Evolutionary conservation across 2,329 filamentous ascomycete genomes (phyloP).

Genomic region (Berkeleyomyces basicola): DNA sequence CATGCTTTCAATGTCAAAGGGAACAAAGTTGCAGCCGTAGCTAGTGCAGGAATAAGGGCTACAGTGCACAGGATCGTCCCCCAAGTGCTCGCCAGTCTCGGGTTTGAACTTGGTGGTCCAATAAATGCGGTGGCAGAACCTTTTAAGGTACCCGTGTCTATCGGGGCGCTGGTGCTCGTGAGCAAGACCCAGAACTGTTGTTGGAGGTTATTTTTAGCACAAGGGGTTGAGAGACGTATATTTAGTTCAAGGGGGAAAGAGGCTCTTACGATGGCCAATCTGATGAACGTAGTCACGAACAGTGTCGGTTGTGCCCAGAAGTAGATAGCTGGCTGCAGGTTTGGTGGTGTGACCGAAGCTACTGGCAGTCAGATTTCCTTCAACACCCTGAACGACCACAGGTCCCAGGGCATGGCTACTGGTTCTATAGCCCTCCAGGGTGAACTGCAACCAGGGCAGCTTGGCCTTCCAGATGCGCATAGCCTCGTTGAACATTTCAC

Average conservation of each 20-base stretch:
- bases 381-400: neutral
- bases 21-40: conserved; percentile 11
- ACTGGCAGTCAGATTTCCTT: conserved; percentile 1
- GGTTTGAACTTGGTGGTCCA: neutral
- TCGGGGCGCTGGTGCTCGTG: conserved; percentile 11
- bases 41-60: conserved; percentile 3
- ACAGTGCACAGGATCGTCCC: neutral
- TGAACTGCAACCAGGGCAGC: conserved; percentile 9
- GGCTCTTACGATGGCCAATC: conserved; percentile 11
- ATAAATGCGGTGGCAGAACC: conserved; percentile 4
- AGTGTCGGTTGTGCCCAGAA: no score
- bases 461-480: neutral
- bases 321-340: neutral
- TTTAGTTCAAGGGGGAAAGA: no score
- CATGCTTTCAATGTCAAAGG: neutral
- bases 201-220: neutral
- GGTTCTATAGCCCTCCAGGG: neutral
- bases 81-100: neutral
- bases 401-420: neutral
- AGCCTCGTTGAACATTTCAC: neutral
- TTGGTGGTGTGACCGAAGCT: conserved; percentile 1
- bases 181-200: conserved; percentile 7
- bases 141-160: neutral
- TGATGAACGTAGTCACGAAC: conserved; percentile 5
- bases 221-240: no score